phyloP scores from a whole-genome alignment of 2,329 filamentous ascomycete genomes.

The Cucurbitaria berberidis region DNA sequence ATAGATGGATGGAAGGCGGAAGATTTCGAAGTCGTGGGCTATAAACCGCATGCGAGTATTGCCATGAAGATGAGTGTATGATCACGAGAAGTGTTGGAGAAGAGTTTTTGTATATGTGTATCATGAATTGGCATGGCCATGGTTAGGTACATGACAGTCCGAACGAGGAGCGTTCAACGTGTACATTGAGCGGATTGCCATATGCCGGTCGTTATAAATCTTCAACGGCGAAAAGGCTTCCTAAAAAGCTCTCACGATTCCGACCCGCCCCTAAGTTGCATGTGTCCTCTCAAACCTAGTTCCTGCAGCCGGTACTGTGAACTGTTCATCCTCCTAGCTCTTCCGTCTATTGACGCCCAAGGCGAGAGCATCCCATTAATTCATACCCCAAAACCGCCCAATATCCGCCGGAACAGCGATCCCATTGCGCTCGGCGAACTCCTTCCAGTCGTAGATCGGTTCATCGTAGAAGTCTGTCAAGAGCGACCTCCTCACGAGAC shows the following conservation, averaged over 20 bases:
- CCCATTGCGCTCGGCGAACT: background rate
- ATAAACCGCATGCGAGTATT: slow-evolving; percentile 89
- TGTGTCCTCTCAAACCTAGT: too few relatives aligned
- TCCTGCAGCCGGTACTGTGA: too few relatives aligned
- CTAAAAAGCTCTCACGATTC: too few relatives aligned
- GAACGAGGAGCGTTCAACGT: background rate
- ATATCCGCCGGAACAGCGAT: slow-evolving; percentile 4
- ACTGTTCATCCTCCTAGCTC: too few relatives aligned
- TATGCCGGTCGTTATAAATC: too few relatives aligned
- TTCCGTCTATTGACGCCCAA: too few relatives aligned
- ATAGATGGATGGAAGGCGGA: slow-evolving; percentile 91
- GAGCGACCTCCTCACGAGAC: too few relatives aligned
- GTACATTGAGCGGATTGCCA: too few relatives aligned
- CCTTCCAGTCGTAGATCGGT: too few relatives aligned
- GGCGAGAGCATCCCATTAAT: background rate
- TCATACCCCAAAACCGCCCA: slow-evolving; percentile 1
- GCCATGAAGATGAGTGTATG: slow-evolving; percentile 98
- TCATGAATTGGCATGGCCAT: background rate
- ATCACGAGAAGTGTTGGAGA: slow-evolving; percentile 2
- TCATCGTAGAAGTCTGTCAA: background rate
- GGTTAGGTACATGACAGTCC: background rate
- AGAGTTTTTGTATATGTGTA: background rate
- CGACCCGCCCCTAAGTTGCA: too few relatives aligned
- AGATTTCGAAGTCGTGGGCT: slow-evolving; percentile 86
- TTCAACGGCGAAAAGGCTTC: too few relatives aligned